Conservation (phyloP, 2,329 filamentous ascomycete genomes). For the Nigrospora sphaerica region DNA sequence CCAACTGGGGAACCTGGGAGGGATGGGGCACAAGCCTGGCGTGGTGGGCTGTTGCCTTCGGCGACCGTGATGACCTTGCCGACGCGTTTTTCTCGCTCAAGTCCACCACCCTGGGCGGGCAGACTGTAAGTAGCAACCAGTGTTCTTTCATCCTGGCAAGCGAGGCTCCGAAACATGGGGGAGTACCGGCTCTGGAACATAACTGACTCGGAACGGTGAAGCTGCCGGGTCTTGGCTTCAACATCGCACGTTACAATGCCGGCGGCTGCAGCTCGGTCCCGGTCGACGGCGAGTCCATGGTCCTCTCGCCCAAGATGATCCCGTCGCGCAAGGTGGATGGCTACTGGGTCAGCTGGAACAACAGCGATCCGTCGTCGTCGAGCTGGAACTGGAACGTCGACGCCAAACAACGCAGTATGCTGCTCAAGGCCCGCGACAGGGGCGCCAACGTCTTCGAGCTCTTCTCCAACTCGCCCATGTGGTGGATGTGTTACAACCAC, state of each 20-base stretch:
- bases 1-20: constrained; percentile 33
- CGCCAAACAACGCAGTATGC: constrained; percentile 29
- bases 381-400: constrained; percentile 35
- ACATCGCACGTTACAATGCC: constrained; percentile 35
- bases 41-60: constrained; percentile 35
- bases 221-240: constrained; percentile 32
- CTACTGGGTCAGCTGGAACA: constrained; percentile 31
- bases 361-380: constrained; percentile 21
- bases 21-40: constrained; percentile 35
- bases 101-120: constrained; percentile 18
- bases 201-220: too few species aligned
- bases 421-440: constrained; percentile 25
- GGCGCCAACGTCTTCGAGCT: constrained; percentile 35
- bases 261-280: constrained; percentile 30
- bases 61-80: constrained; percentile 30
- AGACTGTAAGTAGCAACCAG: not conserved
- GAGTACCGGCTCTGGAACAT: too few species aligned
- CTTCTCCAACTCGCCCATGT: constrained; percentile 36
- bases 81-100: constrained; percentile 31
- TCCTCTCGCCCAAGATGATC: constrained; percentile 27
- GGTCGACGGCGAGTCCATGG: constrained; percentile 24
- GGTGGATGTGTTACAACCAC: constrained; percentile 36
- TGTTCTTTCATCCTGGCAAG: too few species aligned
- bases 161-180: too few species aligned
- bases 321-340: constrained; percentile 30